phyloP scores from a whole-genome alignment of 2,329 filamentous ascomycete species.

The Thermothelomyces thermophilus region DNA sequence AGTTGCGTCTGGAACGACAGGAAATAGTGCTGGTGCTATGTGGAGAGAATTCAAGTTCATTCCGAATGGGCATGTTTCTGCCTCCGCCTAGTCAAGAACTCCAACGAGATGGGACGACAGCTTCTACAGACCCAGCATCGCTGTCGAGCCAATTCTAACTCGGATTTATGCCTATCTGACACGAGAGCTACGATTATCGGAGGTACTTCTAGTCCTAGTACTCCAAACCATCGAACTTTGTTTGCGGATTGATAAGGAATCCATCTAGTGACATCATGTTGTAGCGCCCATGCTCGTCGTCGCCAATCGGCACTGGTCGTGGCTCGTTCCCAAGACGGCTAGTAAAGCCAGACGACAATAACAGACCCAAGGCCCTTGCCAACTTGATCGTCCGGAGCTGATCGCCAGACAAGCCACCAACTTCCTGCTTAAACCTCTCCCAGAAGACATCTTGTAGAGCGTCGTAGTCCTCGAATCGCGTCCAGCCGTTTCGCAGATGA shows the following conservation, averaged over 20 bases:
- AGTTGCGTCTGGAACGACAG: too few relatives aligned
- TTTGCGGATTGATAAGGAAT: constrained; percentile 31
- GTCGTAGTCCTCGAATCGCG: constrained; percentile 30
- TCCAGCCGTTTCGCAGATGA: constrained; percentile 32
- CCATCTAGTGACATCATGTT: constrained; percentile 34
- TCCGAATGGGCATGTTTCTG: too few relatives aligned
- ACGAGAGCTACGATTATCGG: too few relatives aligned
- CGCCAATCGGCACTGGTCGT: constrained; percentile 30
- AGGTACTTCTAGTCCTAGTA: too few relatives aligned
- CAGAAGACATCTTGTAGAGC: constrained; percentile 30
- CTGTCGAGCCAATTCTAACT: too few relatives aligned
- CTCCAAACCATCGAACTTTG: too few relatives aligned
- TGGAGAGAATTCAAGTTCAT: too few relatives aligned
- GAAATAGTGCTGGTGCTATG: too few relatives aligned
- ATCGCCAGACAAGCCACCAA: constrained; percentile 26
- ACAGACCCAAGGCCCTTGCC: constrained; percentile 30
- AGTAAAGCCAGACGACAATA: constrained; percentile 34
- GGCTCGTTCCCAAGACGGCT: constrained; percentile 33
- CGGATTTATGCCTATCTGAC: too few relatives aligned
- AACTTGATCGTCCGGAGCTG: constrained; percentile 26
- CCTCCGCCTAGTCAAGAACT: too few relatives aligned
- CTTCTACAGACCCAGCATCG: too few relatives aligned
- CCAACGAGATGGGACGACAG: too few relatives aligned
- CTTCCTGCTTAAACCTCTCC: constrained; percentile 28
- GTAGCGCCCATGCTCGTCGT: constrained; percentile 31